Evolutionary conservation across 2,329 filamentous ascomycete genomes (phyloP), one percentile per base, ranked within the genome.

Genomic region (Pseudomassariella vexata): DNA sequence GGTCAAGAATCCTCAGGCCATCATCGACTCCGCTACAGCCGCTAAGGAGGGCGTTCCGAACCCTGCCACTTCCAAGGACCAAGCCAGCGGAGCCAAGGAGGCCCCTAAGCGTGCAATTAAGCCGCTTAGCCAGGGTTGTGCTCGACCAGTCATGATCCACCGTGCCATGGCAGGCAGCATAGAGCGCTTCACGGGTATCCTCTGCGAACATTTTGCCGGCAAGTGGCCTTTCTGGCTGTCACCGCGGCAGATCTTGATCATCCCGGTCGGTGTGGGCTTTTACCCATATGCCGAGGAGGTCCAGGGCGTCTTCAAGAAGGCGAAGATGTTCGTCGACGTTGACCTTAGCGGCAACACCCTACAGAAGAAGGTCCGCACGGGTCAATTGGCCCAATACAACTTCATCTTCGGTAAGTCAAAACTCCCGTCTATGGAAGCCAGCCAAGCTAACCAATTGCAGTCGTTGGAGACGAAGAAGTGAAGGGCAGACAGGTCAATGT

Each of bases 191-290:
- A 71, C 85, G 51, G 85, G 77, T 44, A 87, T 90, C 44, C 68
- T 90, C 39, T 85, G 76, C 27, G 85, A 92, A 68, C 85, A 90
- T 60, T 90, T 87, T 55, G 85, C 73, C 34, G 85, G 85, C 48
- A 88, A 88, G 65, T 92, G 85, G 85, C 85, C 85, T 2, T 87
- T 90, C 70, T 92, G 85, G 85, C 65, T 92, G 40, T 85, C 79
- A 46, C 85, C 85, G n/a, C 75, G 85, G 31, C 85, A 92, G 60
- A 76, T 92, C 42, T 69, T 84, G 46, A 75, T 92, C 42, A 79
- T 89, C 40, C 85, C 85, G 7, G 83, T 87, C 39, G 84, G 84
- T 61, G 79, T 81, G 30, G 70, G 74, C 27, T 81, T 73, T 47
- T 73, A 78, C 49, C 78, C 80, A 52, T 88, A 92, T 56, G 84